Base-by-base conservation (phyloP, 2,329 filamentous ascomycete genomes). In the Hawksworthiomyces lignivorus region DNA sequence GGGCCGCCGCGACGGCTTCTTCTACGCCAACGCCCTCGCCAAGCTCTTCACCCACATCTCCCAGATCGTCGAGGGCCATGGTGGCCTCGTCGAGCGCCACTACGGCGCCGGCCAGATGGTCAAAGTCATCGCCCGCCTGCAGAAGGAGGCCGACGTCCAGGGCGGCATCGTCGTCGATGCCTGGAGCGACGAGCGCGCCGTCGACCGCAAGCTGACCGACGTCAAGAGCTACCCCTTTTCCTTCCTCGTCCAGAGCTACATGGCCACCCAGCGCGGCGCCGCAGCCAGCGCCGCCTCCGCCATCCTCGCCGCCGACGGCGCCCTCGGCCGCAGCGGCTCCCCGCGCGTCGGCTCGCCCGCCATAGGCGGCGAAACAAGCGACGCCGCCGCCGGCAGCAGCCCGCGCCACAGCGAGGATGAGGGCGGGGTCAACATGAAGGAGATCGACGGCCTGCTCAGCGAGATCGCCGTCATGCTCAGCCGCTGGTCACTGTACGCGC, bases 211-310 rank as follows among this genome's bases (percentile, higher is more conserved):
- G 56, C 69, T 98, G 47, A 97, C 86, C 3, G 92, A 98, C 56
- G 87, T 95, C 61, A 97, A 94, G 65, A 95, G 89, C 42, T 98
- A 98, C 58, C 89, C 92, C 1, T 98, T 95, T 61, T 95, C 89
- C 0, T 98, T 98, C 57, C 68, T 98, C 33, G 89, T 97, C 0
- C 89, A 96, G 62, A 96, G 89, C 64, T 96, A 95, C 59, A 61
- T 95, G 35, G 80, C 86, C 0, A 70, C 75, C 22, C 82, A 87
- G 44, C 82, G 82, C 47, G 69, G 76, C 6, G 32, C 11, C 28
- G 22, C 27, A 18, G 17, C 6, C 7, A 28, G 32, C 30, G 12
- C 5, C 15, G 2, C 11, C 15, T 21, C 21, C 21, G 36, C 14
- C 33, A 22, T 15, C 6, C 35, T 39, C 36, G 24, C 7, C 24